Base-by-base conservation (phyloP, 164 flowering plant genomes). In the Vitis riparia region DNA sequence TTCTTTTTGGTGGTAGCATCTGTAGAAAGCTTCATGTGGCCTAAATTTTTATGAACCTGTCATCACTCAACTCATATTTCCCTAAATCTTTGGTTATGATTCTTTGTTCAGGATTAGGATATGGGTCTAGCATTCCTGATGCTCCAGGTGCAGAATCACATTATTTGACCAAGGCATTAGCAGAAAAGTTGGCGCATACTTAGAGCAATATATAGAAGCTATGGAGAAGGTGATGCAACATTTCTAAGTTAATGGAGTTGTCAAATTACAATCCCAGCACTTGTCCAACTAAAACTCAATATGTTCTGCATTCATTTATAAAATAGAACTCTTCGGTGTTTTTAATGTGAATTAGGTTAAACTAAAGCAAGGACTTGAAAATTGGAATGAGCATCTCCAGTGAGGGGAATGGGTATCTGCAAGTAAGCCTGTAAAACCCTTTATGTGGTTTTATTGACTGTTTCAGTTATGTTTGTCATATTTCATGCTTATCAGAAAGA, bases 321-420 rank as follows among this genome's bases (percentile, higher is more conserved):
- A 6, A 32, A 32, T 0, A 6, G 44, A 32, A 32, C 44, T 32
- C 44, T 32, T 68, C 7, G 9, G 0, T 76, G 14, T 32, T 61
- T 56, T 11, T 51, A 10, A 59, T 81, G 29, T 67, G 68, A 58
- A 51, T 32, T 62, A 95, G 99, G 97, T 95, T 62, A 93, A 93
- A 72, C 84, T 95, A 72, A 95, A 93, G 79, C 97, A 91, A 80
- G 99, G 98, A 29, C 82, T 95, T 95, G 69, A 93, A 89, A 80
- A 77, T 68, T 81, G 98, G 95, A 74, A 95, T 95, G 99, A 72
- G 74, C 71, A 85, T 95, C 62, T 91, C 99, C 27, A 81, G 92
- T 65, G 97, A 90, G 76, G 99, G 99, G 76, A 95, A 95, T 83
- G 88, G 84, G 51, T 95, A 93, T 81, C 78, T 95, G 71, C 99